Evolutionary conservation across 805 yeast genomes (phyloP).

Genomic region (Komagataella pastoris): DNA sequence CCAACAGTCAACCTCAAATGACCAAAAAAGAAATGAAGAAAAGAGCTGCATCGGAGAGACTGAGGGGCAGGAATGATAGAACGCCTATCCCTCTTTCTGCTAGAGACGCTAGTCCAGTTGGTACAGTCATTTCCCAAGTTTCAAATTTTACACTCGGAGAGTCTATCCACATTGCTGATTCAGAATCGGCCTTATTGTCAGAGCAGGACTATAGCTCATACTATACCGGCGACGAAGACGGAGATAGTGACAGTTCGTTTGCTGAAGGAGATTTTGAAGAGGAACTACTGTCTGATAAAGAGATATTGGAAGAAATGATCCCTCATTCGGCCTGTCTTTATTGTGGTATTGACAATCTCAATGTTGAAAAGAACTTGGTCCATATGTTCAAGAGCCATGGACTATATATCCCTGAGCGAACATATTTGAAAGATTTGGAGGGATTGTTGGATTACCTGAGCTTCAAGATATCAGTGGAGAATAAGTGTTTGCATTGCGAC

Average conservation of each 20-base stretch:
- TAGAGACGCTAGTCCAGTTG: conserved; percentile 36
- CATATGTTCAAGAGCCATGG: conserved; percentile 34
- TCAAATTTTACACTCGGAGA: conserved; percentile 47
- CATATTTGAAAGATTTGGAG: conserved; percentile 21
- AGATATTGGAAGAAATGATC: conserved; percentile 13
- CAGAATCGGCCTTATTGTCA: conserved; percentile 1
- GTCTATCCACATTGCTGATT: conserved; percentile 5
- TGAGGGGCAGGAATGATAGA: conserved; percentile 10
- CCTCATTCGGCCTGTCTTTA: conserved; percentile 34
- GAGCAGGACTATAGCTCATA: background rate
- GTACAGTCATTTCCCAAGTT: conserved; percentile 38
- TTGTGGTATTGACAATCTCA: conserved; percentile 27
- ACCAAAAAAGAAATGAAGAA: conserved; percentile 26
- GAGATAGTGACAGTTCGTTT: background rate
- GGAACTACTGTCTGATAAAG: conserved; percentile 10
- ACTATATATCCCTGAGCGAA: conserved; percentile 28
- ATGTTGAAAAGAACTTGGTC: conserved; percentile 16
- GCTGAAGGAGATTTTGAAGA: conserved; percentile 6
- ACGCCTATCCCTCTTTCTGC: background rate
- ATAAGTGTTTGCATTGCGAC: conserved; percentile 31
- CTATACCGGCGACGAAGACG: background rate
- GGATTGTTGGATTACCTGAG: conserved; percentile 23
- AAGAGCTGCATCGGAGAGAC: conserved; percentile 12
- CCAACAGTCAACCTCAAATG: conserved; percentile 17
- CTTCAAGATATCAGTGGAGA: conserved; percentile 23